Base-by-base conservation (phyloP, 2,329 filamentous ascomycete genomes). In the Aspergillus jensenii region DNA sequence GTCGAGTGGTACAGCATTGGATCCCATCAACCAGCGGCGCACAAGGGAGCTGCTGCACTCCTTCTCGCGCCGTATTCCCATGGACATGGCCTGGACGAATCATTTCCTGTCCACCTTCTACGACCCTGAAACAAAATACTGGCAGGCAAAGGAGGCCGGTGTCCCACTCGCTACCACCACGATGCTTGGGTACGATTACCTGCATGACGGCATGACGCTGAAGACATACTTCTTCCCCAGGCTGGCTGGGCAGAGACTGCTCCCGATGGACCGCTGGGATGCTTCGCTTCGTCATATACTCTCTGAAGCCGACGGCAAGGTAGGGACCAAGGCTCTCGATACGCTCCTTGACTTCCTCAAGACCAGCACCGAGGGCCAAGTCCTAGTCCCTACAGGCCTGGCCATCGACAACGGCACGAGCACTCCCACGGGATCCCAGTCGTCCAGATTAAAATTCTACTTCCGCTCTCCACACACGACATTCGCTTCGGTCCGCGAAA, bases 171-270 rank as follows among this genome's bases (percentile, higher is more conserved):
- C 46, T n/a, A 49, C 46, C 2, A 49, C 46, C 15, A 21, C 33
- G 11, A 49, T 49, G 46, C 46, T 49, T 3, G 46, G 46, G 6
- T 37, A 49, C 17, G 46, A 49, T 25, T 49, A 33, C 17, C 27
- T 49, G 21, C 46, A 49, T 11, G 46, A 49, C 19, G 46, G 46
- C 6, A 15, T 49, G 15, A 49, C 46, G 11, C 17, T 49, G 12
- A 49, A 49, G 21, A 49, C 46, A 7, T 49, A 49, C n/a, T 49
- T 49, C 46, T 49, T 49, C 31, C 46, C 46, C 8, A n/a, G 46
- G 4, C 17, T 14, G 4, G 46, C 46, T 11, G 46, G 46, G 4
- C 27, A 49, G 31, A n/a, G 46, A 19, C 31, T 49, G 1, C 27
- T 49, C 9, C 46, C 46, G 3, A 17, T 35, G 19, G 46, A 49